These are phyloP conservation scores for Cyclospora cayetanensis DNA, from an alignment of 169 alveolate species.

Conservation along the genomic window DNA sequence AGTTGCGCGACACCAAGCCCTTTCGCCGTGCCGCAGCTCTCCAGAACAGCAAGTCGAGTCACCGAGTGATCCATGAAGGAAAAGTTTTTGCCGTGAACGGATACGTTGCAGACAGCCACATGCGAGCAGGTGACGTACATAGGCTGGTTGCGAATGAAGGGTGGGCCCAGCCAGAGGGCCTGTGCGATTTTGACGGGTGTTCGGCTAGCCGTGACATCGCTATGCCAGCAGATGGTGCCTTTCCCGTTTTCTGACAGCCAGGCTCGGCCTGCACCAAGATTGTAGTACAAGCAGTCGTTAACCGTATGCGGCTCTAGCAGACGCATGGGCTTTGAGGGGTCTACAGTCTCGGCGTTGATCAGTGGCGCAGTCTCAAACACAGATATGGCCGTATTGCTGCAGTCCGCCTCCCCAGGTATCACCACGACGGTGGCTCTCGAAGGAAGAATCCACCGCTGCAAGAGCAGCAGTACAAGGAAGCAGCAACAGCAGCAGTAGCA, in stretches of 20 bases:
- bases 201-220: neutral
- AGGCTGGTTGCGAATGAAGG: neutral
- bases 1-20: slow-evolving; percentile 62
- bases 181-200: neutral
- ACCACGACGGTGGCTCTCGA: neutral
- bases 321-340: neutral
- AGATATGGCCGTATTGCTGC: slow-evolving; percentile 18
- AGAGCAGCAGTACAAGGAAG: neutral
- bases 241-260: slow-evolving; percentile 48
- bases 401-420: slow-evolving; percentile 51
- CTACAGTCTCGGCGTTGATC: neutral
- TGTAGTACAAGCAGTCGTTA: neutral
- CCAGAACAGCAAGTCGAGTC: slow-evolving; percentile 56
- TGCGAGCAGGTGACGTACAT: neutral
- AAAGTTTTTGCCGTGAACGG: slow-evolving; percentile 43
- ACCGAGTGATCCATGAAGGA: slow-evolving; percentile 46
- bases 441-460: slow-evolving; percentile 58
- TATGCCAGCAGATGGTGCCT: slow-evolving; percentile 52
- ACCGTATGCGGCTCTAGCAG: neutral
- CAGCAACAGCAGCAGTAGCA: no score
- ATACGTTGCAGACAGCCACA: slow-evolving; percentile 12
- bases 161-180: slow-evolving; percentile 69
- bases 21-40: slow-evolving; percentile 44
- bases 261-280: neutral
- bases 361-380: neutral